Evolutionary conservation across 1,284 basidiomycete species (phyloP).

Genomic region (Meira miltonrushii): DNA sequence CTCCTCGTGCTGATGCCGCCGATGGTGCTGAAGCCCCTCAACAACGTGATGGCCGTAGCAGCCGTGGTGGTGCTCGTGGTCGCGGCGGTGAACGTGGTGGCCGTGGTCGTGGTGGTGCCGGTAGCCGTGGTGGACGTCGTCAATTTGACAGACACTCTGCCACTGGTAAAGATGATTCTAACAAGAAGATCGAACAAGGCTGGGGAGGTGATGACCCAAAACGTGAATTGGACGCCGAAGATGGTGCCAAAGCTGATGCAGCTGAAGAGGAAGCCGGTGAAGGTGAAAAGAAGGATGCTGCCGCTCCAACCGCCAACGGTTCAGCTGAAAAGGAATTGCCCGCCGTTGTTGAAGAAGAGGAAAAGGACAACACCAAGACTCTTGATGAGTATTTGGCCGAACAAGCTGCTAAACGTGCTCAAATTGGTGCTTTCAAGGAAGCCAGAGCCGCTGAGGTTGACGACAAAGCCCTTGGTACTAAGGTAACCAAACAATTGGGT

Average conservation of each 20-base stretch:
- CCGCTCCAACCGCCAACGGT: conserved; percentile 52
- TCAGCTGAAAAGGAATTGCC: conserved; percentile 43
- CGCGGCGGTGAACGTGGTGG: conserved; percentile 57
- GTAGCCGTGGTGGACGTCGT: conserved; percentile 63
- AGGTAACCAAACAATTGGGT: conserved; percentile 35
- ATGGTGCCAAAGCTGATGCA: conserved; percentile 58
- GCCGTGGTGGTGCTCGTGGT: conserved; percentile 56
- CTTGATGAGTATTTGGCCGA: conserved; percentile 72
- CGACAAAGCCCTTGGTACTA: conserved; percentile 41
- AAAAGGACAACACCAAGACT: conserved; percentile 87
- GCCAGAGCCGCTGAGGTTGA: conserved; percentile 30
- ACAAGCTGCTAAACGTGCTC: conserved; percentile 57
- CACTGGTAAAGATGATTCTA: conserved; percentile 72
- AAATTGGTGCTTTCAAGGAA: conserved; percentile 33
- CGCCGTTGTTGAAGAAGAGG: conserved; percentile 61
- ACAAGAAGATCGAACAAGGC: conserved; percentile 83
- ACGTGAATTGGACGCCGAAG: conserved; percentile 70
- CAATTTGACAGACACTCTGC: conserved; percentile 73
- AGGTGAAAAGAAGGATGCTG: conserved; percentile 39
- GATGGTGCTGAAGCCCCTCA: conserved; percentile 14
- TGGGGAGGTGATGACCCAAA: conserved; percentile 84
- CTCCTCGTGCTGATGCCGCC: conserved; percentile 10
- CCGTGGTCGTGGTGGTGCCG: conserved; percentile 41
- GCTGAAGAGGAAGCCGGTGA: conserved; percentile 47
- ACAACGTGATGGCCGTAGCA: conserved; percentile 3